phyloP scores from a whole-genome alignment of 108 stramenopile genomes.

The Mediolabrus comicus region DNA sequence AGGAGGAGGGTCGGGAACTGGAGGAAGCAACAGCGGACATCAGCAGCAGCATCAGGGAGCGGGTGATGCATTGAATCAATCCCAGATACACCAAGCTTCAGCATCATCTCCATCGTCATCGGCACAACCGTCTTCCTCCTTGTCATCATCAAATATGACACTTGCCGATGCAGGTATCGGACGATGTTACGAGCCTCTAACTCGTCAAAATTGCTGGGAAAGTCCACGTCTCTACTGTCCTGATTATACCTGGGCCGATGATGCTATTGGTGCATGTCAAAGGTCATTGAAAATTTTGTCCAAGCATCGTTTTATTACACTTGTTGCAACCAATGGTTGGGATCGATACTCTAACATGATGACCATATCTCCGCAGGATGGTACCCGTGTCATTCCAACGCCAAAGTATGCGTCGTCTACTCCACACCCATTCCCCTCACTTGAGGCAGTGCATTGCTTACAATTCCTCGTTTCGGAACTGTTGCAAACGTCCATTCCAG shows the following conservation, averaged over 20 bases:
- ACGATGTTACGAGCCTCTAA: conserved; percentile 45
- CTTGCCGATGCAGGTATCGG: conserved; percentile 35
- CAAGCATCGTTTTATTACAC: conserved; percentile 64
- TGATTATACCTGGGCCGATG: conserved; percentile 88
- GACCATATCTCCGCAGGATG: background rate
- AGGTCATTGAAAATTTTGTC: conserved; percentile 54
- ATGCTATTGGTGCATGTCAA: conserved; percentile 61
- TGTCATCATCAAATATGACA: conserved; percentile 3
- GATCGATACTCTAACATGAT: conserved; percentile 18
- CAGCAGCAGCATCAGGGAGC: background rate
- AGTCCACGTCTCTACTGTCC: conserved; percentile 77
- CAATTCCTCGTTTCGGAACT: conserved; percentile 39
- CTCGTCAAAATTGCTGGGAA: conserved; percentile 84
- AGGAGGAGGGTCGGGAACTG: background rate
- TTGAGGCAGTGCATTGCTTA: conserved; percentile 37
- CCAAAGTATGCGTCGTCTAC: conserved; percentile 34
- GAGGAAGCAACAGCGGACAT: background rate
- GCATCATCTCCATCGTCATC: background rate
- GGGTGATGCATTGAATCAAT: background rate
- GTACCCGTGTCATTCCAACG: background rate
- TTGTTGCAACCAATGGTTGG: conserved; percentile 36
- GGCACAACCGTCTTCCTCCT: conserved; percentile 3
- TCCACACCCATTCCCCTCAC: conserved; percentile 43
- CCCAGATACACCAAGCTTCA: background rate
- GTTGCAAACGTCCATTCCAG: conserved; percentile 41